These are phyloP conservation scores for Monosporascus cannonballus DNA, from an alignment of 2,329 filamentous ascomycete species.

Conservation along the genomic window DNA sequence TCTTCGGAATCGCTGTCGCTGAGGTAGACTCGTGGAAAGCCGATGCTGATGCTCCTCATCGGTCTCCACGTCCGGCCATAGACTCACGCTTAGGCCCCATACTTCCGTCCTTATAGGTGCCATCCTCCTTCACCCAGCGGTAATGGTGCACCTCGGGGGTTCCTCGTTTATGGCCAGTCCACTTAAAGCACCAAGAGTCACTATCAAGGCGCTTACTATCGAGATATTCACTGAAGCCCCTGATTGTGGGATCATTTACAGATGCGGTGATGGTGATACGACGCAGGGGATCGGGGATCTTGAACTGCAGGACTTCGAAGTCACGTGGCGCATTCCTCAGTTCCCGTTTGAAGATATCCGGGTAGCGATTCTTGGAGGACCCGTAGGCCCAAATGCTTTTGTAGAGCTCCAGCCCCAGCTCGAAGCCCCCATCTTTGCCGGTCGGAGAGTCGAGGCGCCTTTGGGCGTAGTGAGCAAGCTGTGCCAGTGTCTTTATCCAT, in stretches of 20 bases:
- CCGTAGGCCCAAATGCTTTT: background rate
- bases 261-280: background rate
- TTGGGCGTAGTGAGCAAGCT: background rate
- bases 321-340: background rate
- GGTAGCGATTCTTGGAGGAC: background rate
- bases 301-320: background rate
- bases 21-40: too few relatives aligned
- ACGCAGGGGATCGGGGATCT: background rate
- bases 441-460: background rate
- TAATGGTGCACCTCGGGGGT: background rate
- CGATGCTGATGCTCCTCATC: too few relatives aligned
- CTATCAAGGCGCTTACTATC: background rate
- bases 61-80: too few relatives aligned
- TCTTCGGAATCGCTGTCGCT: too few relatives aligned
- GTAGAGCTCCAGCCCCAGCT: background rate
- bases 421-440: background rate
- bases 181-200: background rate
- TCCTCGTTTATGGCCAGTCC: background rate
- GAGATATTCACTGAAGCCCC: background rate
- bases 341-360: background rate
- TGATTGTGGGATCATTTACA: background rate
- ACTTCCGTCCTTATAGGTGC: background rate
- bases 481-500: background rate
- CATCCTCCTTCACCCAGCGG: background rate
- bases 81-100: too few relatives aligned